phyloP scores from a whole-genome alignment of 2,329 filamentous ascomycete species.

The Colletotrichum agaves region DNA sequence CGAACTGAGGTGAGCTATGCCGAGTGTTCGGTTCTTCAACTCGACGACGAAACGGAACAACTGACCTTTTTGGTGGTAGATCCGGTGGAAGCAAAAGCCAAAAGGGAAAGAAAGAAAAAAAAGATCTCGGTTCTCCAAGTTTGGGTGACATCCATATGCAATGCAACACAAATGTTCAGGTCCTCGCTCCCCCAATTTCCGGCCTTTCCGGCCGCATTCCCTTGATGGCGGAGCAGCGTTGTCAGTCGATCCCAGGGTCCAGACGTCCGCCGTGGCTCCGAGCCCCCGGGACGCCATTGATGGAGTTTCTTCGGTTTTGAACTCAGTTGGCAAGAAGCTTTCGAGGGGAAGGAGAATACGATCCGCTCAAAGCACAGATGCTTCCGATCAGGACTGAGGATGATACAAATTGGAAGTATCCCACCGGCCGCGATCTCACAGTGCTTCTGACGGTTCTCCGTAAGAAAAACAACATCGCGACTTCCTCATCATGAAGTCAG shows the following conservation, averaged over 20 bases:
- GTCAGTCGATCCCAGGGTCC: constrained; percentile 23
- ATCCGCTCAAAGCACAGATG: constrained; percentile 16
- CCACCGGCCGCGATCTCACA: constrained; percentile 4
- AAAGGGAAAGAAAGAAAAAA: too few species aligned
- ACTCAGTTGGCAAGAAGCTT: neutral
- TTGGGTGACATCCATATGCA: neutral
- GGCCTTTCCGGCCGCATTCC: constrained; percentile 4
- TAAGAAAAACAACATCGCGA: neutral
- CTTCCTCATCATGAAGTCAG: constrained; percentile 29
- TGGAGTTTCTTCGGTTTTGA: constrained; percentile 29
- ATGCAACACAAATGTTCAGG: constrained; percentile 6
- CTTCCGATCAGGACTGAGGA: neutral
- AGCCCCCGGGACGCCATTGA: constrained; percentile 22
- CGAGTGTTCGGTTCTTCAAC: neutral
- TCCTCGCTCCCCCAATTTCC: too few species aligned
- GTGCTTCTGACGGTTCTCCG: neutral
- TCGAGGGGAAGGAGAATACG: constrained; percentile 26
- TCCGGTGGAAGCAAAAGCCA: constrained; percentile 12
- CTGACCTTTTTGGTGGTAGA: neutral
- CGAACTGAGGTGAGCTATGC: neutral
- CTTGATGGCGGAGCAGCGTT: constrained; percentile 13
- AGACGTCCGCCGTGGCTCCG: constrained; percentile 1
- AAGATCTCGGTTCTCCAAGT: constrained; percentile 9
- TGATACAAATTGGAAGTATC: constrained; percentile 22
- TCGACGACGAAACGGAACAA: neutral